Evolutionary conservation across 2,329 filamentous ascomycete genomes (phyloP).

Genomic region (Aspergillus piperis): DNA sequence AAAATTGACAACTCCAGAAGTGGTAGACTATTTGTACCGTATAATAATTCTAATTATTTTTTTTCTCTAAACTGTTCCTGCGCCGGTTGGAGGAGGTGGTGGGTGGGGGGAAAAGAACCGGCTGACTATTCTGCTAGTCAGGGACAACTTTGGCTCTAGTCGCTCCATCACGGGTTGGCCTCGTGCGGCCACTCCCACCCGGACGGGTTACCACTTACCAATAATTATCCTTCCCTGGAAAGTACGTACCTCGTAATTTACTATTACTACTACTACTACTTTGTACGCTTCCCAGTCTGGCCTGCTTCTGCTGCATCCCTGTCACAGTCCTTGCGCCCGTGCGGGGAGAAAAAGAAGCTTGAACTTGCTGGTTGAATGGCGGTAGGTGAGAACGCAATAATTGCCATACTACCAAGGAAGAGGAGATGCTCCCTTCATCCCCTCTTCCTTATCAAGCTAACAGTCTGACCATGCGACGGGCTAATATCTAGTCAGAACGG

Average conservation of each 20-base stretch:
- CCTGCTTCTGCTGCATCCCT: background rate
- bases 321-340: constrained; percentile 16
- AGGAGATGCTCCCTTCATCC: background rate
- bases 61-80: constrained; percentile 15
- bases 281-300: background rate
- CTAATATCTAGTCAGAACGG: background rate
- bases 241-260: background rate
- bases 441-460: background rate
- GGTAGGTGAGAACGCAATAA: background rate
- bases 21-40: background rate
- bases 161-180: background rate
- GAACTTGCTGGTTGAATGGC: background rate
- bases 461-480: background rate
- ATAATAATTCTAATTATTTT: too few relatives aligned
- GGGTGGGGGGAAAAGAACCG: background rate
- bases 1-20: too few relatives aligned
- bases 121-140: constrained; percentile 14
- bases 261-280: background rate
- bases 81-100: constrained; percentile 9
- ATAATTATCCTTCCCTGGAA: background rate
- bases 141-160: constrained; percentile 12
- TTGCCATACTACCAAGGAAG: background rate
- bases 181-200: background rate
- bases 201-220: background rate
- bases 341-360: constrained; percentile 12